These are phyloP conservation scores for Rhynchospora breviuscula DNA, from an alignment of 176 grass and related monocot genomes.

Conservation along the genomic window DNA sequence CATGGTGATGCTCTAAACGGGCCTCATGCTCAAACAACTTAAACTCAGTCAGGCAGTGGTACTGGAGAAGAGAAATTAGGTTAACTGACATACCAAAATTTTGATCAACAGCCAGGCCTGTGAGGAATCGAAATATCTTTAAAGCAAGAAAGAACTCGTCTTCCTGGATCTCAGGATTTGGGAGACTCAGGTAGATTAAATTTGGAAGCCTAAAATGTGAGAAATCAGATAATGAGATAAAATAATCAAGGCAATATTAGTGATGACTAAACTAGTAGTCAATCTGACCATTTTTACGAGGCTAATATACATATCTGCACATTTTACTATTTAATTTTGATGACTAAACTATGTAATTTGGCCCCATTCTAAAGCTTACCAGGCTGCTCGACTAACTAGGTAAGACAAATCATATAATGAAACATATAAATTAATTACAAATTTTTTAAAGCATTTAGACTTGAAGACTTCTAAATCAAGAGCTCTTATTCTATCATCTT, in stretches of 20 bases:
- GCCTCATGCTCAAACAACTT: background rate
- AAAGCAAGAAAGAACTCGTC: conserved; percentile 1
- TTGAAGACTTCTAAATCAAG: background rate
- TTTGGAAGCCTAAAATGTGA: conserved; percentile 12
- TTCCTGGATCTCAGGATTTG: background rate
- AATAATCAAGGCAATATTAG: background rate
- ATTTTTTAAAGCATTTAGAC: background rate
- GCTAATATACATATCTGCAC: background rate
- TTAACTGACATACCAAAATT: background rate
- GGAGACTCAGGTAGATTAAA: conserved; percentile 10
- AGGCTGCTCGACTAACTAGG: background rate
- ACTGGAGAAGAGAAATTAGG: background rate
- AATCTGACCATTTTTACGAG: background rate
- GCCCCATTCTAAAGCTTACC: background rate
- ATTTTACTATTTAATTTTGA: background rate
- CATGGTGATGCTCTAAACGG: background rate
- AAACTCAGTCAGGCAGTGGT: background rate
- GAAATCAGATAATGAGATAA: background rate
- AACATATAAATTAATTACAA: background rate
- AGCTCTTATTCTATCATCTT: background rate
- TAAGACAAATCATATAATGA: background rate
- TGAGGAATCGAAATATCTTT: conserved; percentile 3
- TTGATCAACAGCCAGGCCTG: background rate
- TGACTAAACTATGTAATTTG: background rate
- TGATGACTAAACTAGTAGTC: background rate